Evolutionary conservation across 1,139 yeast genomes (phyloP), one percentile per base, ranked within the genome.

Genomic region (Blastobotrys ciferrii): DNA sequence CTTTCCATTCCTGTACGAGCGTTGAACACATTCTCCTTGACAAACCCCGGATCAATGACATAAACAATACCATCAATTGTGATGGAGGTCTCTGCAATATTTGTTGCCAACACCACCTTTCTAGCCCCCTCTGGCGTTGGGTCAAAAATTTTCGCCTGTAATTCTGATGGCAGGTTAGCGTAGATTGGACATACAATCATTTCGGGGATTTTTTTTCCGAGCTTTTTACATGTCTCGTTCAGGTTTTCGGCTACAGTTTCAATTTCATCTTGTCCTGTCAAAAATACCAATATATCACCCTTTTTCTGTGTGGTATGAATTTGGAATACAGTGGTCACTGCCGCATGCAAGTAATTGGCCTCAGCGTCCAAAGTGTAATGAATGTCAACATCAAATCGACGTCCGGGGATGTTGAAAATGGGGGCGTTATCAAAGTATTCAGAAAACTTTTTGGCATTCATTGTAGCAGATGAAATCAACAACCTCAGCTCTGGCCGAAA

Each of bases 21-120:
- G 60, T 87, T 87, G 72, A 91, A 92, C 49, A 91, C 97, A 63
- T 92, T 92, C 69, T 92, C 98, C 66, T 92, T 92, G 30, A 95
- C 84, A 65, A 92, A 92, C 1, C 98, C 98, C 0, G 98, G 98
- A 65, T 92, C 98, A 49, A 92, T 95, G 42, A 92, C 98, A 63
- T 88, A 92, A 6, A 91, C 98, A 55, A 92, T 86, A 61, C 98
- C 98, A 65, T 92, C 98, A 62, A 92, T 92, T 51, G 98, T 92
- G 69, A 92, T 80, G 35, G 98, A 92, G 1, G 98, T 92, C 73
- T 92, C 98, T 0, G 98, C 98, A 57, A 92, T 91, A 59, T 92
- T 92, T 0, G 98, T 92, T 0, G 98, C 97, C 48, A 92, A 71
- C 1, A 92, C 96, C 6, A 92, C 95, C 62, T 92, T 92, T 30